These are phyloP conservation scores for Rauvolfia tetraphylla DNA, from an alignment of 257 asterid genomes.

Conservation along the genomic window DNA sequence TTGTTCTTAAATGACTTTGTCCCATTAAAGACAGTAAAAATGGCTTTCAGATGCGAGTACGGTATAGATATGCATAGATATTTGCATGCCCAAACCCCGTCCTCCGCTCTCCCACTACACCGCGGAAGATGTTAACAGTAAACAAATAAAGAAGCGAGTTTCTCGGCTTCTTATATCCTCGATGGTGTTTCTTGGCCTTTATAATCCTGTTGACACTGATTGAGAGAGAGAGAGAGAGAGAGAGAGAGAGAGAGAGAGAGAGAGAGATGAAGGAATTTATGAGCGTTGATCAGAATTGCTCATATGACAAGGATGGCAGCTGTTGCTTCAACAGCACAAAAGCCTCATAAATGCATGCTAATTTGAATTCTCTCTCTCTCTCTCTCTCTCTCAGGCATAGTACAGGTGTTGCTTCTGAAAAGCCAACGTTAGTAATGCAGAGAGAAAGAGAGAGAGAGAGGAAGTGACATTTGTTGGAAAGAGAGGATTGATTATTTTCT, in stretches of 20 bases:
- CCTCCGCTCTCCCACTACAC: too few relatives aligned
- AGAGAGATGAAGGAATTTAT: neutral
- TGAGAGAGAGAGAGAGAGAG: too few relatives aligned
- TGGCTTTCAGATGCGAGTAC: neutral
- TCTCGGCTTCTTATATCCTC: slow-evolving; percentile 28
- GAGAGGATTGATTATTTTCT: too few relatives aligned
- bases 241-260: neutral
- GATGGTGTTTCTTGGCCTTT: slow-evolving; percentile 33
- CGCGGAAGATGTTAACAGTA: slow-evolving; percentile 25
- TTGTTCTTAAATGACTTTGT: too few relatives aligned
- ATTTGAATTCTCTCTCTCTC: neutral
- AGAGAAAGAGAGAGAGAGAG: neutral
- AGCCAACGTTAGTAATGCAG: neutral
- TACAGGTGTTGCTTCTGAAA: slow-evolving; percentile 8
- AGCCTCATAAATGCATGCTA: neutral
- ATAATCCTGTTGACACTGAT: slow-evolving; percentile 5
- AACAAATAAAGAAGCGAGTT: neutral
- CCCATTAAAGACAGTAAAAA: too few relatives aligned
- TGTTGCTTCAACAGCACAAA: neutral
- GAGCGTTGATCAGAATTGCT: neutral
- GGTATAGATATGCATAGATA: neutral
- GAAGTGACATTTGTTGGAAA: slow-evolving; percentile 7
- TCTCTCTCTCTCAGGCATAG: neutral
- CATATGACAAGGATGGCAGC: neutral
- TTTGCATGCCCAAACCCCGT: neutral